Evolutionary conservation across 2,329 filamentous ascomycete genomes (phyloP), one percentile per base, ranked within the genome.

Genomic region (Botrytis aclada): DNA sequence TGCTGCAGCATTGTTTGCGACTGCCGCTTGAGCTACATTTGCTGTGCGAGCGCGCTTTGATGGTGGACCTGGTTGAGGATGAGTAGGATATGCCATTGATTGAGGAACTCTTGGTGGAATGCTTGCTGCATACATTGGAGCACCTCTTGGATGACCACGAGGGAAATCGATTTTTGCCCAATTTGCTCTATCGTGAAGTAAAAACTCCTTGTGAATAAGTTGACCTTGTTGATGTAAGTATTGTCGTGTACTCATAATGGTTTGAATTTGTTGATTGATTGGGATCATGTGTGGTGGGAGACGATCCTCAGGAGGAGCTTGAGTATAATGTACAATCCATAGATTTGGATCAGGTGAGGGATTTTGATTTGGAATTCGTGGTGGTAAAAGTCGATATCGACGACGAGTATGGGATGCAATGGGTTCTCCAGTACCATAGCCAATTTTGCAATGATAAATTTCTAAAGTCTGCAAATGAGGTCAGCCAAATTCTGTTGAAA

Each of bases 301-400:
- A 74, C 92, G 89, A 76, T 95, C 91, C 72, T 88, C 88, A 64
- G 89, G 89, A 56, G 96, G 92, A 12, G 93, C 88, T 73, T 91
- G 90, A 51, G 92, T 90, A 82, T 98, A 98, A 83, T 98, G 95
- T 43, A 97, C 89, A 71, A 99, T 90, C 92, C 94, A 98, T 25
- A 98, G 86, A 74, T 90, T 92, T 39, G 93, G 89, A 81, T 98
- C 95, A 65, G 92, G 88, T 74, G 89, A 88, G 22, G 92, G 89
- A 77, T 90, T 92, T 43, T 90, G 89, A 70, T 90, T 90, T 1
- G 90, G 89, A n/a, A 86, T 85, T 78, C 91, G 93, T 22, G 88
- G 84, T n/a, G 90, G 89, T 58, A 92, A 85, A 58, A 99, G 88
- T 76, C 95, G 93, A 83, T 97, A 98, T 76, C 95, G 92, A 78